Evolutionary conservation across 1,284 basidiomycete genomes (phyloP), one percentile per base, ranked within the genome.

Genomic region (Irpex sp.): DNA sequence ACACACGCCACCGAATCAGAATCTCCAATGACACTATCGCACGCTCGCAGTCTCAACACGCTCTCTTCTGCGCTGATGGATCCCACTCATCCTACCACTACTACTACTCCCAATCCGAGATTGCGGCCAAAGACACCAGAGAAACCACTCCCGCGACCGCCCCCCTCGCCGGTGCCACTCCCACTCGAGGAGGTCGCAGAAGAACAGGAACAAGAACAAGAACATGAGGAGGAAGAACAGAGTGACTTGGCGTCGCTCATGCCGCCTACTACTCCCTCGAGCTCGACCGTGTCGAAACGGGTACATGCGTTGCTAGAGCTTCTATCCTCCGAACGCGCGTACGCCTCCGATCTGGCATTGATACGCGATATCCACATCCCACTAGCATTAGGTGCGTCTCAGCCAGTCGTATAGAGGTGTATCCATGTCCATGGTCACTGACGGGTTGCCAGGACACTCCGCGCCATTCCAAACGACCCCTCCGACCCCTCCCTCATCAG

Each of bases 321-420:
- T 21, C 82, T 94, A 52, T 84, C 86, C 9, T 95, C 93, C 19
- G 96, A 98, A 73, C 82, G 91, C 34, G 88, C 91, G 0, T 97
- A 97, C 75, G 93, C 95, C 1, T 89, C 86, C 8, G 96, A 98
- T 78, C 82, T 98, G 19, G 89, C 89, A 2, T 81, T 97, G 58
- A 86, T 97, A 60, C 82, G 90, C 56, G 91, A 95, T 68, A 85
- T 96, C 34, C 93, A 96, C 73, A 86, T 95, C 55, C 90, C 90
- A 7, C 76, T 92, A 62, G 91, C 91, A 37, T 76, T 88, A 71
- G 91, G 91, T 83, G 65, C 63, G 72, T 74, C 17, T 13, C 26
- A 13, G 4, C 19, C 51, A 15, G 47, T 48, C 47, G 7, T 48
- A 13, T 48, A 17, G 13, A 13, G 3, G 13, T 13, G 3, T 7